These are phyloP conservation scores for Mycena leptocephala DNA, from an alignment of 768 basidiomycete species.

Conservation along the genomic window DNA sequence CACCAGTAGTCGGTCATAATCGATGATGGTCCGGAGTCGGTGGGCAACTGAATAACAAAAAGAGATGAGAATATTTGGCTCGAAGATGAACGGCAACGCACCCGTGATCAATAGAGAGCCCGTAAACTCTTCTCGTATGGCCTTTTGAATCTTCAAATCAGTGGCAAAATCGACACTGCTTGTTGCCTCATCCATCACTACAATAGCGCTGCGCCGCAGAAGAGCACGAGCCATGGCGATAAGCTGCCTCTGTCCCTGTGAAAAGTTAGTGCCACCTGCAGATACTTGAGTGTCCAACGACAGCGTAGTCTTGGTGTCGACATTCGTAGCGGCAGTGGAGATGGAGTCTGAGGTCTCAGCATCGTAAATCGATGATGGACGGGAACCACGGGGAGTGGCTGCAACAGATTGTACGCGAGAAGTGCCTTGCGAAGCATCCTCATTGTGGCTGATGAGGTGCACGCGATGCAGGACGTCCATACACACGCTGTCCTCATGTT, in stretches of 20 bases:
- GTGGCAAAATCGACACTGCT: background rate
- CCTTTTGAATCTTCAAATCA: background rate
- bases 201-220: background rate
- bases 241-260: conserved; percentile 91
- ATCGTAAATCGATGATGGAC: too few relatives aligned
- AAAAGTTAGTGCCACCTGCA: conserved; percentile 91
- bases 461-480: conserved; percentile 87
- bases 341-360: too few relatives aligned
- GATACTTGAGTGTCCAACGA: conserved; percentile 86
- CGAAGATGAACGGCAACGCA: background rate
- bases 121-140: background rate
- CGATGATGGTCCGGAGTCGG: conserved; percentile 58
- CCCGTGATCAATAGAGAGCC: background rate
- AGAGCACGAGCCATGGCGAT: conserved; percentile 60
- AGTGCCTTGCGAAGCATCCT: conserved; percentile 64
- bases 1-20: conserved; percentile 72
- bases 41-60: conserved; percentile 40
- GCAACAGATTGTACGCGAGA: conserved; percentile 54
- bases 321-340: conserved; percentile 62
- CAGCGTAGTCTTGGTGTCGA: conserved; percentile 71
- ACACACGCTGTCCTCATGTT: conserved; percentile 87
- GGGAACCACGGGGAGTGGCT: too few relatives aligned
- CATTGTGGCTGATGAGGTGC: conserved; percentile 76
- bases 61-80: too few relatives aligned
- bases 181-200: background rate